Evolutionary conservation across 1,284 basidiomycete genomes (phyloP).

Genomic region (Pascua guehoae): DNA sequence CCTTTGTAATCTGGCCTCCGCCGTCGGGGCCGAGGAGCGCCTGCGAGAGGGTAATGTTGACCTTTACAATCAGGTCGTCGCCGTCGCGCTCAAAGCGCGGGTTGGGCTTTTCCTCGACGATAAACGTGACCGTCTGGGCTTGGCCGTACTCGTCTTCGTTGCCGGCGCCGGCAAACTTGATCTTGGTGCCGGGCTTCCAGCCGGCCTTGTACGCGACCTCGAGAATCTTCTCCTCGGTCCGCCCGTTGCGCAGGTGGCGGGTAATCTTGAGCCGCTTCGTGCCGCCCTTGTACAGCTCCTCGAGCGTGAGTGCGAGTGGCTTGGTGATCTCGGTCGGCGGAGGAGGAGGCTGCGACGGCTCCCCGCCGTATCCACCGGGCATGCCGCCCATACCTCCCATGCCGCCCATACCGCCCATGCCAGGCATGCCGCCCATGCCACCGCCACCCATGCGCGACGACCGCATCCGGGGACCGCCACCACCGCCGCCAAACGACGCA

Average conservation of each 20-base stretch:
- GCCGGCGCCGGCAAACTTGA: conserved; percentile 80
- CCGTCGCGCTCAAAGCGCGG: conserved; percentile 68
- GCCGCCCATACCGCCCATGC: conserved; percentile 53
- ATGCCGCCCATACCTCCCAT: conserved; percentile 52
- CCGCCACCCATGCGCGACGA: conserved; percentile 38
- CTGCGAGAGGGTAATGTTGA: conserved; percentile 73
- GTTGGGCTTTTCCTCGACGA: conserved; percentile 88
- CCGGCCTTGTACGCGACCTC: conserved; percentile 79
- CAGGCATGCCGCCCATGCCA: conserved; percentile 52
- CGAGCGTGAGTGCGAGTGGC: conserved; percentile 79
- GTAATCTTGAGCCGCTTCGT: conserved; percentile 88
- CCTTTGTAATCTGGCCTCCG: conserved; percentile 51
- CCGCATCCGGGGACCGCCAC: conserved; percentile 27
- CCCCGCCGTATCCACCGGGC: conserved; percentile 47
- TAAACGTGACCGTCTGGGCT: conserved; percentile 73
- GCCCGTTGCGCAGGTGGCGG: conserved; percentile 66
- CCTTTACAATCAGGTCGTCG: conserved; percentile 66
- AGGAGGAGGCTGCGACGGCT: conserved; percentile 44
- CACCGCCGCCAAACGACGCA: conserved; percentile 29
- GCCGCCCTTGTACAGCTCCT: conserved; percentile 85
- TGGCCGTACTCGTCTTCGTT: conserved; percentile 74
- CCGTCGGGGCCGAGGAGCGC: conserved; percentile 61
- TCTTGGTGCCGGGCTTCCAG: conserved; percentile 73
- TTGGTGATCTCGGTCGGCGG: conserved; percentile 66
- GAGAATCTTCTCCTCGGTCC: conserved; percentile 83